phyloP scores from a whole-genome alignment of 2,329 filamentous ascomycete genomes.

The Paracoccidioides lutzii region DNA sequence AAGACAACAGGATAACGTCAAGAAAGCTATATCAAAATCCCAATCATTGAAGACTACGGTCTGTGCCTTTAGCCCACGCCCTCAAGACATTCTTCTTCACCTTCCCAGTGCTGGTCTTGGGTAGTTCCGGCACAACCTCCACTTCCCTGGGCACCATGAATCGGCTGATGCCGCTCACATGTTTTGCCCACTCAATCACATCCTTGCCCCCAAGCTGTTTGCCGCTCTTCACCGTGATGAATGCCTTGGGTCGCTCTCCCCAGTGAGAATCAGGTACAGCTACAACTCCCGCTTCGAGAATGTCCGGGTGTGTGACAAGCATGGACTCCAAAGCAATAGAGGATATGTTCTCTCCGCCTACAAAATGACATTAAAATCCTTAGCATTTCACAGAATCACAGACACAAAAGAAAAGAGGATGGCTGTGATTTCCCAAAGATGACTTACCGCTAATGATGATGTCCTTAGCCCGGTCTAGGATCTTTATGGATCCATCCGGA shows the following conservation, averaged over 20 bases:
- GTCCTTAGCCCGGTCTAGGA: constrained; percentile 87
- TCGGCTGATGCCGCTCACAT: constrained; percentile 65
- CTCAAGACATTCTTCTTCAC: constrained; percentile 87
- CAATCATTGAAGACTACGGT: constrained; percentile 14
- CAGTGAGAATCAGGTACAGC: constrained; percentile 78
- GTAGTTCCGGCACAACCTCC: constrained; percentile 73
- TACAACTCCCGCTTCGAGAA: constrained; percentile 86
- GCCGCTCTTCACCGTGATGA: constrained; percentile 66
- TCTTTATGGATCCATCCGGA: constrained; percentile 78
- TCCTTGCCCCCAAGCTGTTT: constrained; percentile 49
- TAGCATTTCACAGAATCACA: not conserved
- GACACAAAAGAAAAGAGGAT: not conserved
- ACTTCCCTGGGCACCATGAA: constrained; percentile 73
- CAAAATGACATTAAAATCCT: not conserved
- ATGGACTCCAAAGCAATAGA: constrained; percentile 84
- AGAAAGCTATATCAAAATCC: not conserved
- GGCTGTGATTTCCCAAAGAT: not conserved
- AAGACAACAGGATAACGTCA: not conserved
- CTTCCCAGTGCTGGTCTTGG: constrained; percentile 96
- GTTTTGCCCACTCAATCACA: constrained; percentile 75
- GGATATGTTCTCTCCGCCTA: constrained; percentile 92
- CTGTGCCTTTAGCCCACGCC: constrained; percentile 60
- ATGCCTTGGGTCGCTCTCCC: constrained; percentile 94
- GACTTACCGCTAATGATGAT: constrained; percentile 83
- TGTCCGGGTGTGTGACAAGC: constrained; percentile 73